phyloP scores from a whole-genome alignment of 768 basidiomycete species.

The Polyporus arcularius region DNA sequence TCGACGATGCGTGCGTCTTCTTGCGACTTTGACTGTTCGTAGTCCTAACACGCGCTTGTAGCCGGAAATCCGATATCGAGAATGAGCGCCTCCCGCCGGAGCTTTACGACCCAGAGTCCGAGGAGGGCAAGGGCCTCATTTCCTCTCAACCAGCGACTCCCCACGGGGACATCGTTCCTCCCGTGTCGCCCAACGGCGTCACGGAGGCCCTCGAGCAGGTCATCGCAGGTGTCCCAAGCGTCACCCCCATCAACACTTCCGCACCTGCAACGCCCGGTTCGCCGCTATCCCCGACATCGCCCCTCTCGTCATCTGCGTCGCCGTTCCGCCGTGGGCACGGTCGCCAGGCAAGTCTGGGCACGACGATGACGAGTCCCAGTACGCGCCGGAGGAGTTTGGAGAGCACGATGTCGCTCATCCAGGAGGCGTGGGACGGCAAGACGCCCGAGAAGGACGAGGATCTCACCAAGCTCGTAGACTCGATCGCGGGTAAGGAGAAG shows the following conservation, averaged over 20 bases:
- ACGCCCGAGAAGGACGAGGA: constrained; percentile 24
- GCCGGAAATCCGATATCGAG: constrained; percentile 97
- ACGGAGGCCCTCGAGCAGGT: constrained; percentile 34
- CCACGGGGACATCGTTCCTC: constrained; percentile 41
- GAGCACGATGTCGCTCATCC: constrained; percentile 93
- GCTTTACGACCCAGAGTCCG: constrained; percentile 78
- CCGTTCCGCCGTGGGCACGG: constrained; percentile 73
- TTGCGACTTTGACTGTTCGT: background rate
- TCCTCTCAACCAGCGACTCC: constrained; percentile 60
- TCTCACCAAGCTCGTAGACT: constrained; percentile 30
- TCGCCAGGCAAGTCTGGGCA: constrained; percentile 84
- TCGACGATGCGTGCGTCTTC: constrained; percentile 88
- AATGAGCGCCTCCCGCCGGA: constrained; percentile 98
- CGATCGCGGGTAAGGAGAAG: constrained; percentile 22
- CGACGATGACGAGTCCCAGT: constrained; percentile 94
- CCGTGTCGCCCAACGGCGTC: constrained; percentile 32
- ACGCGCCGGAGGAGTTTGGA: constrained; percentile 90
- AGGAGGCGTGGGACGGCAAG: constrained; percentile 86
- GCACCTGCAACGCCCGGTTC: constrained; percentile 46
- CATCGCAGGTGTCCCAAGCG: constrained; percentile 20
- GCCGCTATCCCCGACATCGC: constrained; percentile 44
- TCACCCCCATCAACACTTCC: constrained; percentile 25
- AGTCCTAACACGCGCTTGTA: constrained; percentile 30
- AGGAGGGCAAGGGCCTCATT: constrained; percentile 63
- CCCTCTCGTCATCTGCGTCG: constrained; percentile 29